phyloP scores from a whole-genome alignment of 495 filamentous ascomycete species.

The Sabuloglossum arenarium region DNA sequence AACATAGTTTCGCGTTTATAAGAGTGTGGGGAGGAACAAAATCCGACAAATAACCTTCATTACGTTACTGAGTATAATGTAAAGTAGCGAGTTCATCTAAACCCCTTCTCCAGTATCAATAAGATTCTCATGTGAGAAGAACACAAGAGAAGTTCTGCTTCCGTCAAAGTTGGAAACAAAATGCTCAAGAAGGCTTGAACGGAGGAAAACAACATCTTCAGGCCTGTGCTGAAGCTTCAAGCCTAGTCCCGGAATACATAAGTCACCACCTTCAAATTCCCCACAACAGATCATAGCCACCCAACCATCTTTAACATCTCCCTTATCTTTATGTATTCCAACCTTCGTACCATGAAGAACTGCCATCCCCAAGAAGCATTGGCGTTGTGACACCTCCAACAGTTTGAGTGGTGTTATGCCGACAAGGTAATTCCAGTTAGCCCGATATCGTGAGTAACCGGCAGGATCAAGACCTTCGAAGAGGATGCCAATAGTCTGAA shows the following conservation, averaged over 20 bases:
- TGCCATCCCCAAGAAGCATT: conserved; percentile 1
- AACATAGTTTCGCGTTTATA: too few species aligned
- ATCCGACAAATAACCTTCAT: too few species aligned
- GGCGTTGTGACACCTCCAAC: background rate
- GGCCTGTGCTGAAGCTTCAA: background rate
- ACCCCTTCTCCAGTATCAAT: conserved; percentile 1
- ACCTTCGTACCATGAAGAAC: background rate
- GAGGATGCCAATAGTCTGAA: conserved; percentile 3
- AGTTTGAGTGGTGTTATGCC: background rate
- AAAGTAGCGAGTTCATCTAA: background rate
- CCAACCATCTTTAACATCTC: conserved; percentile 2
- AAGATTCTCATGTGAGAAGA: conserved; percentile 2
- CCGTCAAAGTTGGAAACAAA: conserved; percentile 1
- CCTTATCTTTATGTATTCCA: conserved; percentile 2
- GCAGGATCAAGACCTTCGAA: conserved; percentile 2
- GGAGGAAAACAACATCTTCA: conserved; percentile 1
- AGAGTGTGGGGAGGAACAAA: too few species aligned
- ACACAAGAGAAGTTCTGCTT: background rate
- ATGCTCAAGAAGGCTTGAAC: background rate
- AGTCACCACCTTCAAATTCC: conserved; percentile 1
- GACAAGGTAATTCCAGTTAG: conserved; percentile 2
- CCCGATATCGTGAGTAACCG: background rate
- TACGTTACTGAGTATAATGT: too few species aligned
- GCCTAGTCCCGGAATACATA: background rate
- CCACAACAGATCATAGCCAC: conserved; percentile 1